A percentile compares a stretch with the other conserved stretches of the same genome.
Conservation (phyloP, 345 rosid species). For the Eucalyptus tenuipes region DNA sequence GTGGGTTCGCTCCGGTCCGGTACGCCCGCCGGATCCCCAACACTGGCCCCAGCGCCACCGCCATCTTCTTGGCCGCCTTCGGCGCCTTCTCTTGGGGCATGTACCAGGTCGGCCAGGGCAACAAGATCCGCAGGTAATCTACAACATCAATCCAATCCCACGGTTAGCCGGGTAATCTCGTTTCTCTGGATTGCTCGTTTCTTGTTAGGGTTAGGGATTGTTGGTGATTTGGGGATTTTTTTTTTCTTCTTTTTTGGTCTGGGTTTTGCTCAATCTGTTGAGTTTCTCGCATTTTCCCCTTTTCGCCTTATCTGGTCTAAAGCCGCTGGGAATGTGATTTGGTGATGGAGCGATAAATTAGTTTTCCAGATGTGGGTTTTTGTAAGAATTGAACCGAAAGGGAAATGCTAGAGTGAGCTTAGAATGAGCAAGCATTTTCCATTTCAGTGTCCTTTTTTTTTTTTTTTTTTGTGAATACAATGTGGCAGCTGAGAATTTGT, state of each 20-base stretch:
- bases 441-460: background rate
- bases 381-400: background rate
- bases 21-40: slow-evolving; percentile 93
- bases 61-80: slow-evolving; percentile 68
- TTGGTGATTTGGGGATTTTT: background rate
- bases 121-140: slow-evolving; percentile 77
- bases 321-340: background rate
- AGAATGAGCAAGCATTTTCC: background rate
- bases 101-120: slow-evolving; percentile 97
- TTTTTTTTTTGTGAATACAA: background rate
- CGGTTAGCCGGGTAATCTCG: background rate
- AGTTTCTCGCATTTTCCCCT: background rate
- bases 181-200: background rate
- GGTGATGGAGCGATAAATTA: background rate
- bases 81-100: slow-evolving; percentile 95
- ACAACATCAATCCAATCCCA: background rate
- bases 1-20: slow-evolving; percentile 87
- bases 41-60: slow-evolving; percentile 90
- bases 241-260: background rate
- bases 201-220: background rate
- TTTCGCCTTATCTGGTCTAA: background rate
- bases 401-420: background rate
- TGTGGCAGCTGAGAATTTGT: background rate
- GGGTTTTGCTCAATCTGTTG: background rate
- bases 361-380: background rate